Conservation (phyloP, 257 asterid species). For the Schizonepeta tenuifolia region DNA sequence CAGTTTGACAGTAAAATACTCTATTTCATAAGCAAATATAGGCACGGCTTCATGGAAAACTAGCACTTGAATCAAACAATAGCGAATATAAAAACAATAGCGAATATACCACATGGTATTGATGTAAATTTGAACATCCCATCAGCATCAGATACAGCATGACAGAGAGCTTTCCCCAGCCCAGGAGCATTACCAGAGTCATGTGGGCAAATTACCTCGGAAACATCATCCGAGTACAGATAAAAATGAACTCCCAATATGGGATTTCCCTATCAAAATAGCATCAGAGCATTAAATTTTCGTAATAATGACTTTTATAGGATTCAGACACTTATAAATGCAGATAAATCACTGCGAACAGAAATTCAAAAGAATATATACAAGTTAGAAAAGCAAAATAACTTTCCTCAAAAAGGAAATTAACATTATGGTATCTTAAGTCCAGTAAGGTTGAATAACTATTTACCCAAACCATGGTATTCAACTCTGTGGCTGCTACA, state of each 20-base stretch:
- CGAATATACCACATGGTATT: conserved; percentile 82
- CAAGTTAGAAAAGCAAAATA: conserved; percentile 25
- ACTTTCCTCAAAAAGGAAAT: conserved; percentile 9
- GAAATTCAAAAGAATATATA: conserved; percentile 23
- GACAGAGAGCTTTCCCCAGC: conserved; percentile 83
- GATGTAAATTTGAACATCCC: conserved; percentile 82
- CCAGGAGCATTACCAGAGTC: conserved; percentile 82
- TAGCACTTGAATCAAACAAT: no score
- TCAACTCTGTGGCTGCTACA: conserved; percentile 15
- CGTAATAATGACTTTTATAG: conserved; percentile 2
- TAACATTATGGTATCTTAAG: conserved; percentile 8
- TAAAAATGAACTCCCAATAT: conserved; percentile 91
- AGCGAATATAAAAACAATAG: conserved; percentile 24
- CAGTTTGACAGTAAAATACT: conserved; percentile 8
- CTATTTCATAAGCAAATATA: conserved; percentile 10
- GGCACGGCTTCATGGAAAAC: conserved; percentile 8
- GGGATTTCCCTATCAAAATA: conserved; percentile 81
- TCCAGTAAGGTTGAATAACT: conserved; percentile 1
- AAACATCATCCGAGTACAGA: conserved; percentile 84
- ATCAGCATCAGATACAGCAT: conserved; percentile 85
- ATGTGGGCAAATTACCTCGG: conserved; percentile 75
- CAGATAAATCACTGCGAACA: conserved; percentile 4
- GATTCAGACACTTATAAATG: conserved; percentile 10
- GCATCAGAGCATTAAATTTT: conserved; percentile 28
- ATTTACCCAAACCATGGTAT: conserved; percentile 1